Base-by-base conservation (phyloP, 192 early-diverging fungal genomes). In the Coemansia umbellata region DNA sequence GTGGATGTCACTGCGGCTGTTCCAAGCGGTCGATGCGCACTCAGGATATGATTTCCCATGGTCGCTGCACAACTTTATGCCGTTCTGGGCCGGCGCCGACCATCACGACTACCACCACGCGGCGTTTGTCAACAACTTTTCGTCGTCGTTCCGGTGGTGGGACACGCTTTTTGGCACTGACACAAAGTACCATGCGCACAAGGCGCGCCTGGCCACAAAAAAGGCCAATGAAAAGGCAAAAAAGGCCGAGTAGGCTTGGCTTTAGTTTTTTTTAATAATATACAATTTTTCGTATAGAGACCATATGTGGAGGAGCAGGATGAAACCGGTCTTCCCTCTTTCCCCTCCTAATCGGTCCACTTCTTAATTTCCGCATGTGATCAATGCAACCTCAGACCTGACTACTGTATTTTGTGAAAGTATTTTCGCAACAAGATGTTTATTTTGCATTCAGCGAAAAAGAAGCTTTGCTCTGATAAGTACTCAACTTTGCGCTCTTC, bases 31-130 rank as follows among this genome's bases (percentile, higher is more conserved):
- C 23, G 92, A 93, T 58, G 86, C 88, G 37, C 94, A 97, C 69
- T 91, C 89, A 24, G 94, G 94, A 3, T 97, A 94, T 63, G 90
- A 94, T 57, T 97, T 95, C 57, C 94, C 94, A 26, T 95, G 93
- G 93, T 90, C 87, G 22, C 78, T 93, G 57, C 87, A 85, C 57
- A 82, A 92, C 79, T 85, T 82, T 31, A 18, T 93, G 33, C 91
- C 91, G 15, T 87, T 93, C 69, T 94, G 92, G 91, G 89, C 90
- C 2, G 91, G 92, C 10, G 83, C 90, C 11, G 91, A 92, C 55
- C 93, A 91, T 69, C 94, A 97, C 62, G 94, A 97, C 64, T 91
- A 87, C 67, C 94, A 97, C 68, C 94, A 97, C 69, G 79, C 81
- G 58, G 80, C 84, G 14, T 88, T 90, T 60, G 80, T 85, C 31